Evolutionary conservation across 2,329 filamentous ascomycete genomes (phyloP).

Genomic region (Alternaria longipes): DNA sequence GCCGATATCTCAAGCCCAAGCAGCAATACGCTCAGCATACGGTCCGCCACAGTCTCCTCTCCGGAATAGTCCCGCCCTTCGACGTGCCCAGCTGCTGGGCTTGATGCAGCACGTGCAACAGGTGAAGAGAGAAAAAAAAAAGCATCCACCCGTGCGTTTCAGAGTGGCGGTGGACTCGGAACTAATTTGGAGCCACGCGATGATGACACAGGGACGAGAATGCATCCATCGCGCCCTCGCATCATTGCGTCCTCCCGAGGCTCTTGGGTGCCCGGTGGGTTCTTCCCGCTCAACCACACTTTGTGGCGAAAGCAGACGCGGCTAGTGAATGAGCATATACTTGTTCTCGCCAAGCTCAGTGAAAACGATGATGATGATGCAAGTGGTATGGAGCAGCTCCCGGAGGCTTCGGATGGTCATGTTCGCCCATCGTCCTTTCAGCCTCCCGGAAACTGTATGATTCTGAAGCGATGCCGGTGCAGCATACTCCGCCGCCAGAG

Average conservation of each 20-base stretch:
- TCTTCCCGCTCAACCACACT: slow-evolving; percentile 11
- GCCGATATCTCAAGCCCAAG: slow-evolving; percentile 7
- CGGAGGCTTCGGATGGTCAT: background rate
- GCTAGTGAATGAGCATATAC: slow-evolving; percentile 5
- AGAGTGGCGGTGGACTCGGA: slow-evolving; percentile 11
- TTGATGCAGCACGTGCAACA: slow-evolving; percentile 28
- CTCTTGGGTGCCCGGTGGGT: slow-evolving; percentile 2
- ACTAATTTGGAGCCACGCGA: slow-evolving; percentile 12
- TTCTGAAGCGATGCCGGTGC: slow-evolving; percentile 20
- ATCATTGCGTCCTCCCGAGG: slow-evolving; percentile 11
- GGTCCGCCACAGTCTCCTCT: slow-evolving; percentile 15
- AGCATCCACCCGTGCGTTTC: slow-evolving; percentile 27
- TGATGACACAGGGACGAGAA: slow-evolving; percentile 14
- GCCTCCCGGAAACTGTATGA: slow-evolving; percentile 19
- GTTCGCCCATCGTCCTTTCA: slow-evolving; percentile 1
- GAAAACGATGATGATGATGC: slow-evolving; percentile 9
- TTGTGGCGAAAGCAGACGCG: slow-evolving; percentile 10
- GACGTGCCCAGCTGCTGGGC: slow-evolving; percentile 15
- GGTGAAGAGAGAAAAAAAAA: slow-evolving; percentile 5
- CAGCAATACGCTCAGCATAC: slow-evolving; percentile 1
- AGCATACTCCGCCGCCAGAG: slow-evolving; percentile 11
- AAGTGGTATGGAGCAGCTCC: background rate
- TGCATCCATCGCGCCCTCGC: slow-evolving; percentile 8
- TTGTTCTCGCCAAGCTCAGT: slow-evolving; percentile 22
- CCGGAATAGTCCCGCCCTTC: slow-evolving; percentile 14